These are phyloP conservation scores for Exophiala phaeomuriformis DNA, from an alignment of 2,329 filamentous ascomycete genomes.

Conservation along the genomic window DNA sequence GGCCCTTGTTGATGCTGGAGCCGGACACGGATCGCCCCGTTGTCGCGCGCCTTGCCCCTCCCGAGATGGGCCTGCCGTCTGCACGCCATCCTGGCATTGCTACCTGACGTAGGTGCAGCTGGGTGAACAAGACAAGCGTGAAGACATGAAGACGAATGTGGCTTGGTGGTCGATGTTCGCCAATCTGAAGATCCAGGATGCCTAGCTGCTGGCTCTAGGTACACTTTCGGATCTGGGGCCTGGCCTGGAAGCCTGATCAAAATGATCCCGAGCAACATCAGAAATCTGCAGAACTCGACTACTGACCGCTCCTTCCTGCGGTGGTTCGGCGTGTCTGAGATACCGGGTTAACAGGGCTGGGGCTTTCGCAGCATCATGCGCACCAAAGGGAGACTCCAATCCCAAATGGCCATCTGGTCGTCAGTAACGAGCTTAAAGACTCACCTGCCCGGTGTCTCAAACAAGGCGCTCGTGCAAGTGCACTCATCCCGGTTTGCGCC, in stretches of 20 bases:
- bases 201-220: background rate
- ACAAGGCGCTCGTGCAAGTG: conserved; percentile 1
- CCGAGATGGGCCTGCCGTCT: background rate
- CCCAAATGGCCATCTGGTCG: background rate
- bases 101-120: conserved; percentile 1
- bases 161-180: background rate
- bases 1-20: conserved; percentile 1
- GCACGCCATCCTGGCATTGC: conserved; percentile 13
- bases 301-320: conserved; percentile 2
- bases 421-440: background rate
- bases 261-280: background rate
- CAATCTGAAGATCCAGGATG: background rate
- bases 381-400: background rate
- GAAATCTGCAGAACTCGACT: background rate
- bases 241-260: background rate
- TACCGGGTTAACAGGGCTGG: background rate
- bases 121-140: background rate
- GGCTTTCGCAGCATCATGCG: conserved; percentile 4
- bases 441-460: background rate
- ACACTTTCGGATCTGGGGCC: background rate
- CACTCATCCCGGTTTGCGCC: conserved; percentile 1
- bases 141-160: background rate
- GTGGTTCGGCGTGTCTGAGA: background rate
- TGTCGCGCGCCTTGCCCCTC: background rate
- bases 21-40: conserved; percentile 9